Evolutionary conservation across 192 early-diverging fungal species (phyloP), one percentile per base, ranked within the genome.

Genomic region (Lunasporangiospora selenospora): DNA sequence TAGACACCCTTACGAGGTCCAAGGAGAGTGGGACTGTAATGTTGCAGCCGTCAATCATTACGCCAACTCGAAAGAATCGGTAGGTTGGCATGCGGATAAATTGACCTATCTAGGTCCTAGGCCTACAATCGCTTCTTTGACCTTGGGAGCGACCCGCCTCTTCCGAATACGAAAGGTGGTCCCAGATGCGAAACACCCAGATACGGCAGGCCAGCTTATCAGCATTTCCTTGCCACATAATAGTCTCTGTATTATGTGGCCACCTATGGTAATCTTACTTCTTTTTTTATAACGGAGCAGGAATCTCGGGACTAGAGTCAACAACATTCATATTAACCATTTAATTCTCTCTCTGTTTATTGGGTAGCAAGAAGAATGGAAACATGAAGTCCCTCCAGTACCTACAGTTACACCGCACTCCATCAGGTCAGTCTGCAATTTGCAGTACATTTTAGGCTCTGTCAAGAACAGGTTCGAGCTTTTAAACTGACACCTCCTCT

Each of bases 191-290:
- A 70, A 60, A 21, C 33, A 55, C 26, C 58, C 59, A 21, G 75
- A 70, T 30, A 65, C 63, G 8, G 65, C 73, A 0, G 65, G 73
- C 13, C 62, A 64, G 27, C 24, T 78, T 38, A 73, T 73, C 29
- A 73, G 67, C 19, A 80, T 80, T 26, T 55, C 78, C 1, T 27
- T 80, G 26, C 66, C 75, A 21, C 78, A 80, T 24, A 80, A 80
- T 48, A 76, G 71, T 43, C 75, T 80, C 18, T 58, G 65, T 16
- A 77, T 80, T 12, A 80, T 80, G 78, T 71, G 75, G 71, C 75
- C 78, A 4, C 75, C 78, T 15, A 66, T 67, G 66, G 66, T 70
- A 61, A 42, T 21, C 7, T 1, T 32, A n/a, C 4, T 9, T 42
- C 27, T 40, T n/a, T 31, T 39, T 29, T 36, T 49, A 23, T 24